phyloP scores from a whole-genome alignment of 352 stramenopile species.

The Halophytophthora polymorphica region DNA sequence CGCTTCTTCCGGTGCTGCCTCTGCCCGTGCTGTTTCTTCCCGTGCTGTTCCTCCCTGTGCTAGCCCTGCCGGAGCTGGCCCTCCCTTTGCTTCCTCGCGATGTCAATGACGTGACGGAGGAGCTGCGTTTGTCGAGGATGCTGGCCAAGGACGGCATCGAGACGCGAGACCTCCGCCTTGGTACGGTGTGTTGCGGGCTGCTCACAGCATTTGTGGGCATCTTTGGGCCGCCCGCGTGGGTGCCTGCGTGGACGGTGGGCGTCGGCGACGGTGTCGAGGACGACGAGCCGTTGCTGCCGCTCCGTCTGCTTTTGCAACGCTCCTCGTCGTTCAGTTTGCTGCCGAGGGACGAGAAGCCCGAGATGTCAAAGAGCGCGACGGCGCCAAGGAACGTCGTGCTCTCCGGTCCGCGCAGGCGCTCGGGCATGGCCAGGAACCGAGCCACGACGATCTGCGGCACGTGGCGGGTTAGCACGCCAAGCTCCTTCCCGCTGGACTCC shows the following conservation, averaged over 20 bases:
- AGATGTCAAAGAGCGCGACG: conserved; percentile 85
- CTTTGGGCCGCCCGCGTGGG: conserved; percentile 2
- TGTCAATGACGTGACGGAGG: conserved; percentile 1
- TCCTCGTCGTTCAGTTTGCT: conserved; percentile 69
- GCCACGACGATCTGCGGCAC: conserved; percentile 76
- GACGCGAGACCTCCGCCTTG: conserved; percentile 12
- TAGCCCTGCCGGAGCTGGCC: too few species aligned
- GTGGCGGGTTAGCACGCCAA: conserved; percentile 60
- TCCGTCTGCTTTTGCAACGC: conserved; percentile 33
- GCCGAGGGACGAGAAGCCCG: conserved; percentile 80
- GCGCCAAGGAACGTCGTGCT: conserved; percentile 49
- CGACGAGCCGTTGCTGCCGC: conserved; percentile 1
- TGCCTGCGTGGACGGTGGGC: conserved; percentile 1
- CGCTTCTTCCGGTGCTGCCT: conserved; percentile 2
- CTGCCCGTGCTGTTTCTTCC: too few species aligned
- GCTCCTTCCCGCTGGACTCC: conserved; percentile 47
- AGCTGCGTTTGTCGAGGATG: conserved; percentile 3
- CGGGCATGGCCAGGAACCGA: conserved; percentile 43
- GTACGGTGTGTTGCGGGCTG: conserved; percentile 6
- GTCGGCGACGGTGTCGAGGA: background rate
- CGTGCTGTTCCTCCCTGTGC: too few species aligned
- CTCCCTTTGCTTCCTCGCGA: conserved; percentile 2
- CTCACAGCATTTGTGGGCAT: conserved; percentile 11
- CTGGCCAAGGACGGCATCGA: conserved; percentile 15
- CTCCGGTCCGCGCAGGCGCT: conserved; percentile 48